Percentiles rank a stretch among this genome's conserved stretches.
phyloP scores from a whole-genome alignment of 495 filamentous ascomycete species.

The Penicillium diatomitis region DNA sequence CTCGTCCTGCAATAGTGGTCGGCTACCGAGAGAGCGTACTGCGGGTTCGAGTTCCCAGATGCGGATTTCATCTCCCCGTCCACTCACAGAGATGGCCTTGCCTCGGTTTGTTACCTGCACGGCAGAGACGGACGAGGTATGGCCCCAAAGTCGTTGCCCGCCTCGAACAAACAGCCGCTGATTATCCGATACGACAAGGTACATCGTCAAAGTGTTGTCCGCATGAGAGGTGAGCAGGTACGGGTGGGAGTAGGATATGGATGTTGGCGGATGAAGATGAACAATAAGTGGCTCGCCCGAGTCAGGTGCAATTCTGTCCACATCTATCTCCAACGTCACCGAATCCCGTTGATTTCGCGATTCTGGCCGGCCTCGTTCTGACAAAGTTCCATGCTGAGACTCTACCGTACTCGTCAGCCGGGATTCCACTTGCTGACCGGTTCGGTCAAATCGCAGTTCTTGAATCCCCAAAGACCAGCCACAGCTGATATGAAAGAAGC shows the following conservation, averaged over 20 bases:
- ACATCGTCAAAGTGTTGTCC: conserved; percentile 87
- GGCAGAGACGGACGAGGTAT: conserved; percentile 82
- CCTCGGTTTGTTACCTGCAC: conserved; percentile 81
- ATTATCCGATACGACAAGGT: conserved; percentile 69
- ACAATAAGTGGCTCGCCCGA: conserved; percentile 22
- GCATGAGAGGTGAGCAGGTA: conserved; percentile 82
- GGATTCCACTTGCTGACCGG: conserved; percentile 45
- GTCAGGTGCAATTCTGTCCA: background rate
- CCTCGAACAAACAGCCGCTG: conserved; percentile 57
- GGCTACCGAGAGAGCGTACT: conserved; percentile 37
- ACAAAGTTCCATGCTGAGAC: conserved; percentile 28
- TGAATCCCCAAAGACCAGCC: conserved; percentile 91
- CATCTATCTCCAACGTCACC: background rate
- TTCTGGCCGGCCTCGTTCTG: conserved; percentile 29
- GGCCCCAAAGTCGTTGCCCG: conserved; percentile 80
- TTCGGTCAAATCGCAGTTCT: conserved; percentile 58
- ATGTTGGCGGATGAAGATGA: conserved; percentile 49
- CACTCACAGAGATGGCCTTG: conserved; percentile 83
- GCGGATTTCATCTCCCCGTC: conserved; percentile 72
- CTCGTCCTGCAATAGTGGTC: conserved; percentile 29
- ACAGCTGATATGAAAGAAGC: conserved; percentile 38
- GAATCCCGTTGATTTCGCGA: conserved; percentile 23
- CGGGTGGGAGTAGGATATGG: conserved; percentile 79
- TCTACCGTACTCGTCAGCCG: conserved; percentile 44
- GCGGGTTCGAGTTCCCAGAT: conserved; percentile 91